Evolutionary conservation across 2,329 filamentous ascomycete species (phyloP).

Genomic region (Neocucurbitaria cava): DNA sequence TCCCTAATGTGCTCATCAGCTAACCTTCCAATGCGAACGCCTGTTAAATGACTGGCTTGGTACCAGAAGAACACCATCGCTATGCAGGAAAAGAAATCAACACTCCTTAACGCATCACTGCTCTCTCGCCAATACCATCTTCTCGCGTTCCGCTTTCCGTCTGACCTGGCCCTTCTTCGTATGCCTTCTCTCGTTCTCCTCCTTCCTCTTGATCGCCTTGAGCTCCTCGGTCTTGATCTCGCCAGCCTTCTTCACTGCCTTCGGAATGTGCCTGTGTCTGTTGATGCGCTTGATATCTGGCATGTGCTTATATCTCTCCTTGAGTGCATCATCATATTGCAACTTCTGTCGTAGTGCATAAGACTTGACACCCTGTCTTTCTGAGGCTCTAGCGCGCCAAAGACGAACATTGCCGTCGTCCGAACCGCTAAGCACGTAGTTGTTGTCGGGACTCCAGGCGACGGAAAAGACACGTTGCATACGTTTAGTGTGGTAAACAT

Average conservation of each 20-base stretch:
- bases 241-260: constrained; percentile 91
- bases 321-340: constrained; percentile 88
- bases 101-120: constrained; percentile 50
- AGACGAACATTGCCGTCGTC: constrained; percentile 92
- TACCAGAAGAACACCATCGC: constrained; percentile 37
- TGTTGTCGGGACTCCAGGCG: constrained; percentile 85
- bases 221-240: constrained; percentile 95
- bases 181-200: constrained; percentile 95
- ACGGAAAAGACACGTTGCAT: constrained; percentile 94
- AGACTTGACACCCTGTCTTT: constrained; percentile 83
- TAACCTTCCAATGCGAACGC: neutral
- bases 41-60: neutral
- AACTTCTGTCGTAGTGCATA: constrained; percentile 84
- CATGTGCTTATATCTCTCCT: constrained; percentile 90
- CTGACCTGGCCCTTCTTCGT: constrained; percentile 80
- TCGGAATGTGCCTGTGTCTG: constrained; percentile 88
- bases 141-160: constrained; percentile 83
- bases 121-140: constrained; percentile 80
- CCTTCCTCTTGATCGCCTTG: constrained; percentile 82
- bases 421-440: constrained; percentile 87
- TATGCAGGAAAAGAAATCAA: constrained; percentile 34
- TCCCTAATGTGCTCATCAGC: too few relatives aligned
- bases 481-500: constrained; percentile 96
- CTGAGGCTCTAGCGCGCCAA: constrained; percentile 87
- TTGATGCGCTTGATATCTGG: constrained; percentile 92